Base-by-base conservation (phyloP, 1,139 yeast genomes). In the Yamadazyma buinensis region DNA sequence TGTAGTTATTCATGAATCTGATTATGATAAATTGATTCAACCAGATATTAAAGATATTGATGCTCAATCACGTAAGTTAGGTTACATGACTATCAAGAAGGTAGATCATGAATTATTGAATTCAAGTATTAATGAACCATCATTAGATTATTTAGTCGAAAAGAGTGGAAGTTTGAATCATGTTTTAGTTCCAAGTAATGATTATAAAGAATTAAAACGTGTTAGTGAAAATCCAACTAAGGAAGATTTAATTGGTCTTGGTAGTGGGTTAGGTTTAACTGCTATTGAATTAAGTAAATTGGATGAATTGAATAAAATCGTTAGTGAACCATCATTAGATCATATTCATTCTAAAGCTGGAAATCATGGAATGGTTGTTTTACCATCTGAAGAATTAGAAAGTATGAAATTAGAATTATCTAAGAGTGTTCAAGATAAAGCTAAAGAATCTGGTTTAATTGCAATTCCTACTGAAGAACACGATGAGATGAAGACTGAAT, bases 301-400 rank as follows among this genome's bases (percentile, higher is more conserved):
- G 23, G 35, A 36, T 2, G 15, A 18, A 4, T 36, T 51, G 46
- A 24, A 42, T 21, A 26, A 23, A 10, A 19, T 29, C n/a, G 35
- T 43, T 8, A 24, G 29, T 5, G 20, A 18, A 9, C 48, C 48
- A 5, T 29, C 46, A 8, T 14, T 39, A 10, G 46, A 41, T 0
- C 55, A 55, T 32, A 26, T 65, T 4, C 37, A 38, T 13, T 35
- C 41, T 15, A 58, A 55, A 32, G 57, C 64, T 3, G 38, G 34
- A 15, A 25, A 18, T 4, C 35, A 41, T 18, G 51, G 50, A 8
- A 43, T 50, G 15, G 44, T 49, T 5, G 44, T 60, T 13, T 36
- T 63, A 23, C 27, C 46, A 2, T 27, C 34, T 4, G 30, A 35
- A 1, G 49, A 44, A 2, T 46, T 39, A 29, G 45, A 48, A 7